phyloP scores from a whole-genome alignment of 2,329 filamentous ascomycete species.

The Boeremia lycopersici region DNA sequence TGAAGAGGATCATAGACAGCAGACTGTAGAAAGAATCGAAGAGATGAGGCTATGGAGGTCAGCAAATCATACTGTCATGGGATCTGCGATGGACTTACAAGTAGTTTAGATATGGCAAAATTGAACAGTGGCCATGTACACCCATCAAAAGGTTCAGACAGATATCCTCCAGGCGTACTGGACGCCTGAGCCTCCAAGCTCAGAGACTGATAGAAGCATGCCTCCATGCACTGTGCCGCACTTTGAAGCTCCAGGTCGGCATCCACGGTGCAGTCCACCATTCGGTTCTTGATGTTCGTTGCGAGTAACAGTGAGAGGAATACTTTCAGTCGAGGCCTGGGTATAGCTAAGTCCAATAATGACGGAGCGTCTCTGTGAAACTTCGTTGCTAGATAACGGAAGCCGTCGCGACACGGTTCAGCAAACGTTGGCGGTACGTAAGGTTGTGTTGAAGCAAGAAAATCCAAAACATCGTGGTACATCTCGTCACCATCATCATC shows the following conservation, averaged over 20 bases:
- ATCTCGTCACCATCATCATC: constrained; percentile 1
- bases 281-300: not conserved
- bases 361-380: not conserved
- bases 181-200: not conserved
- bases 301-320: constrained; percentile 1
- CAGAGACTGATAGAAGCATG: not conserved
- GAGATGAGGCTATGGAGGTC: constrained; percentile 1
- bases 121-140: constrained; percentile 2
- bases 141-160: not conserved
- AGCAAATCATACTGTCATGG: not conserved
- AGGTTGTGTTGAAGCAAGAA: not conserved
- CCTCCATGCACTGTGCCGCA: not conserved
- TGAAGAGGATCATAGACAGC: not conserved
- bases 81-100: not conserved
- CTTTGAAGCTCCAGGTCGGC: not conserved
- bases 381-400: not conserved
- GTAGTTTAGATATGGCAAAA: not conserved
- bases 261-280: not conserved
- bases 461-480: constrained; percentile 1
- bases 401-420: not conserved
- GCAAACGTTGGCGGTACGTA: not conserved
- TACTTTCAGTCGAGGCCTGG: not conserved
- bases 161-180: not conserved
- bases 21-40: not conserved
- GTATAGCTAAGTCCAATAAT: not conserved